These are phyloP conservation scores for Boletus sp. DNA, from an alignment of 768 basidiomycete genomes.

Conservation along the genomic window DNA sequence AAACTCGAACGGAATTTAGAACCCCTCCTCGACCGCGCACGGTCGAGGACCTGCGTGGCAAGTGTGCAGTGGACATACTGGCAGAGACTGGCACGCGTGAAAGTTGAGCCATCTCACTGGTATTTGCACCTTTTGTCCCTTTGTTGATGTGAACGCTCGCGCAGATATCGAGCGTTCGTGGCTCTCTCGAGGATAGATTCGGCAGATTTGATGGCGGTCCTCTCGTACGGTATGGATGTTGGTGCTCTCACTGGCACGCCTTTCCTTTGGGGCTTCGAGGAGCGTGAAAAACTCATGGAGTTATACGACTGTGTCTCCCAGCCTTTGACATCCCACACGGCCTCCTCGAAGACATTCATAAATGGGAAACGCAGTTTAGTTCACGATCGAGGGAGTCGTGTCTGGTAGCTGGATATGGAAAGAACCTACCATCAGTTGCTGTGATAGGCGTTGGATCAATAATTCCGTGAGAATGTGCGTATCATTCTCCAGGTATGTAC, in stretches of 20 bases:
- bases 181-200: constrained; percentile 17
- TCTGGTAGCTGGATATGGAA: constrained; percentile 94
- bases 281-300: too few species aligned
- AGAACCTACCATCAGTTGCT: too few species aligned
- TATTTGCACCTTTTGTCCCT: constrained; percentile 25
- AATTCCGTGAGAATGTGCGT: constrained; percentile 91
- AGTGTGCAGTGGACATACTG: constrained; percentile 78
- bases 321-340: constrained; percentile 98
- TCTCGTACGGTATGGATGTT: constrained; percentile 96
- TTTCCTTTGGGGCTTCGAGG: too few species aligned
- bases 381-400: constrained; percentile 93
- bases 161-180: constrained; percentile 43
- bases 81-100: constrained; percentile 64
- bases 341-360: constrained; percentile 99
- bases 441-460: too few species aligned
- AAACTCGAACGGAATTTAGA: constrained; percentile 37
- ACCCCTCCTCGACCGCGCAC: constrained; percentile 70
- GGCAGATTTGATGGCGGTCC: constrained; percentile 94
- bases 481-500: constrained; percentile 74
- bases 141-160: constrained; percentile 7
- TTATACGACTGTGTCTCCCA: neutral
- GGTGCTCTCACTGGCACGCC: constrained; percentile 74
- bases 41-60: constrained; percentile 82
- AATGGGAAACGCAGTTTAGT: constrained; percentile 94
- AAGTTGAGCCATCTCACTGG: constrained; percentile 94